phyloP scores from a whole-genome alignment of 2,329 filamentous ascomycete genomes.

The Sporothrix protearum region DNA sequence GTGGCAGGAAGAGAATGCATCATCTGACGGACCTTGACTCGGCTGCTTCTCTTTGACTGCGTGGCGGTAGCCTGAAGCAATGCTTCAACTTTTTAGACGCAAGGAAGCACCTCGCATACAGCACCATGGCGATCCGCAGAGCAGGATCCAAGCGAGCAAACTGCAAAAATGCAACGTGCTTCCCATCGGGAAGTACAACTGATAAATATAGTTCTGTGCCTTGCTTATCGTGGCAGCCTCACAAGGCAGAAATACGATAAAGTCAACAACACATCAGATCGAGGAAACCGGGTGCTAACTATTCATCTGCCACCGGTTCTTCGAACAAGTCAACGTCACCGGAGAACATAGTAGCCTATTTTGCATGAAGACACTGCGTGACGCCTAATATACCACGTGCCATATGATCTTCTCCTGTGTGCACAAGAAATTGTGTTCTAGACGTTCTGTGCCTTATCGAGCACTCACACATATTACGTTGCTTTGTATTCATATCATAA shows the following conservation, averaged over 20 bases:
- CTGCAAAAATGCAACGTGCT: neutral
- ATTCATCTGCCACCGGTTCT: neutral
- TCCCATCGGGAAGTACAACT: neutral
- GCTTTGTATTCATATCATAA: neutral
- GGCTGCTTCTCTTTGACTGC: neutral
- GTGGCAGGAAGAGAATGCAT: neutral
- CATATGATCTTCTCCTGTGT: neutral
- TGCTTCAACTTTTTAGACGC: too few species aligned
- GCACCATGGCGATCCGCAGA: neutral
- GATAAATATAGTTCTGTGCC: neutral
- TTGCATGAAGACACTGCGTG: neutral
- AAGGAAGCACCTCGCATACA: neutral
- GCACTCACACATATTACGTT: neutral
- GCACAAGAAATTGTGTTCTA: neutral
- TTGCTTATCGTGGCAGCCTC: neutral
- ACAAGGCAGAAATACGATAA: neutral
- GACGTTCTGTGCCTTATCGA: neutral
- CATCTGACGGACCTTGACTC: neutral
- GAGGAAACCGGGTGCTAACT: neutral
- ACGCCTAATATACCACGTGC: neutral
- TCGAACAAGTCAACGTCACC: neutral
- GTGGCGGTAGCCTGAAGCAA: neutral
- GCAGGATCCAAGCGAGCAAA: neutral
- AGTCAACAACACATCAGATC: neutral
- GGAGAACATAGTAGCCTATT: neutral